phyloP scores from a whole-genome alignment of 768 basidiomycete species.

The Russula griseocarnosa region DNA sequence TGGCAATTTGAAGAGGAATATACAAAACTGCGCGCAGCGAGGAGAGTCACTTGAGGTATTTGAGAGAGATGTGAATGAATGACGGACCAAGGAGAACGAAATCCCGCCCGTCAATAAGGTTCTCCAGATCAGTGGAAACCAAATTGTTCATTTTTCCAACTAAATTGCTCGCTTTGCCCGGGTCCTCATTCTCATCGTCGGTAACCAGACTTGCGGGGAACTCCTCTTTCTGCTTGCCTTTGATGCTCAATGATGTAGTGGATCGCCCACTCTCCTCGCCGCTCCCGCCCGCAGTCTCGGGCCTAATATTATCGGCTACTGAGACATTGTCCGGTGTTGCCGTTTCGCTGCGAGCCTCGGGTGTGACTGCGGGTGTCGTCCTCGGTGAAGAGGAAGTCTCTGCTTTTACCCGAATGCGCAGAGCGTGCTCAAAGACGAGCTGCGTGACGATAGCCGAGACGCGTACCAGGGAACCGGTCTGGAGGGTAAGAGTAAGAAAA shows the following conservation, averaged over 20 bases:
- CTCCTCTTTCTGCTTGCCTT: conserved; percentile 25
- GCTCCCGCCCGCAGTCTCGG: conserved; percentile 15
- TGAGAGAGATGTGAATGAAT: neutral
- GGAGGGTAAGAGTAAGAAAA: too few relatives aligned
- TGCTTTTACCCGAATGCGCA: conserved; percentile 50
- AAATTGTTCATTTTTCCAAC: conserved; percentile 77
- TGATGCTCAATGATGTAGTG: conserved; percentile 20
- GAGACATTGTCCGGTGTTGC: conserved; percentile 32
- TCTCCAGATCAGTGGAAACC: conserved; percentile 57
- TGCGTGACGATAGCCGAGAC: conserved; percentile 48
- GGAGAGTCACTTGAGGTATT: neutral
- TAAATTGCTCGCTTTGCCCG: conserved; percentile 41
- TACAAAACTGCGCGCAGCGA: conserved; percentile 31
- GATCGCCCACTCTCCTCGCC: conserved; percentile 26
- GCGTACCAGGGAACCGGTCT: conserved; percentile 40
- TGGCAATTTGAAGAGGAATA: conserved; percentile 40
- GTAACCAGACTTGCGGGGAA: neutral
- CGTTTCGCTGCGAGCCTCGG: conserved; percentile 28
- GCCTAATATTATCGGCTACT: conserved; percentile 11
- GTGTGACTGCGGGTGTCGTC: conserved; percentile 22
- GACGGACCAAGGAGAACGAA: conserved; percentile 26
- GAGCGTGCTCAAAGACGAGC: conserved; percentile 53
- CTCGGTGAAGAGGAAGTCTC: conserved; percentile 33
- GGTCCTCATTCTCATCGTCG: conserved; percentile 6
- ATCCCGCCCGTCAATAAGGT: conserved; percentile 33